phyloP scores from a whole-genome alignment of 768 basidiomycete species.

The Phanerodontia chrysosporium region DNA sequence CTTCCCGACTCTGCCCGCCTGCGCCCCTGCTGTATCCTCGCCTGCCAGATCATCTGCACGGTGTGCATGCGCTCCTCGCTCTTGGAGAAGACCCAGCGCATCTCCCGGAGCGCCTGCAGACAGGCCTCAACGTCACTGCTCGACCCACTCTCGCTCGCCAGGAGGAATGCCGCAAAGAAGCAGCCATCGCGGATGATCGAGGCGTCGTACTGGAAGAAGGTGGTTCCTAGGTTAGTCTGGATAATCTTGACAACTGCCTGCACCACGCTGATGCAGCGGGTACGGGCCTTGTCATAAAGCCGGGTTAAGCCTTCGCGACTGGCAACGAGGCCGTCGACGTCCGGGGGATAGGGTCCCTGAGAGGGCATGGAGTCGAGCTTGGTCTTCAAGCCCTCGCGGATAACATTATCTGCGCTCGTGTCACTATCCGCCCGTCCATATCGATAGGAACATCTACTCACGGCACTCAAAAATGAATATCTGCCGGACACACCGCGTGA shows the following conservation, averaged over 20 bases:
- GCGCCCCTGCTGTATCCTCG: slow-evolving; percentile 15
- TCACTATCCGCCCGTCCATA: slow-evolving; percentile 1
- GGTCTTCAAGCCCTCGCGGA: slow-evolving; percentile 78
- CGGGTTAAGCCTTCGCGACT: slow-evolving; percentile 28
- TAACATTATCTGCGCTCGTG: slow-evolving; percentile 66
- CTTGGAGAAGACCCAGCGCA: slow-evolving; percentile 78
- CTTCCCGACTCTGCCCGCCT: slow-evolving; percentile 4
- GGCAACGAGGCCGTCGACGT: slow-evolving; percentile 19
- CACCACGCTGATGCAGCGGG: slow-evolving; percentile 42
- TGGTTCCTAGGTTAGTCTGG: slow-evolving; percentile 44
- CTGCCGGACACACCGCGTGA: slow-evolving; percentile 29
- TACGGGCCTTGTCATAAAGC: slow-evolving; percentile 39
- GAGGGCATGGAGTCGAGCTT: slow-evolving; percentile 34
- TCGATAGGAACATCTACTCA: slow-evolving; percentile 36
- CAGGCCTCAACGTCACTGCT: slow-evolving; percentile 50
- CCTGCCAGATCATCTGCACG: slow-evolving; percentile 45
- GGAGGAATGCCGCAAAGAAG: slow-evolving; percentile 79
- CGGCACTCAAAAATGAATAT: slow-evolving; percentile 90
- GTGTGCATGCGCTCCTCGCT: slow-evolving; percentile 68
- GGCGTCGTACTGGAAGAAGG: slow-evolving; percentile 81
- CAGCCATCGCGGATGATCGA: slow-evolving; percentile 85
- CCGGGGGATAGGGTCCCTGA: slow-evolving; percentile 15
- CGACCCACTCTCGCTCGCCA: slow-evolving; percentile 50
- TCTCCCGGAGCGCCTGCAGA: slow-evolving; percentile 70
- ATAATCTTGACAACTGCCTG: slow-evolving; percentile 43